Percentiles rank a stretch among this genome's conserved stretches.
Evolutionary conservation across 2,329 filamentous ascomycete species (phyloP).

Genomic region (Berkeleyomyces rouxiae): DNA sequence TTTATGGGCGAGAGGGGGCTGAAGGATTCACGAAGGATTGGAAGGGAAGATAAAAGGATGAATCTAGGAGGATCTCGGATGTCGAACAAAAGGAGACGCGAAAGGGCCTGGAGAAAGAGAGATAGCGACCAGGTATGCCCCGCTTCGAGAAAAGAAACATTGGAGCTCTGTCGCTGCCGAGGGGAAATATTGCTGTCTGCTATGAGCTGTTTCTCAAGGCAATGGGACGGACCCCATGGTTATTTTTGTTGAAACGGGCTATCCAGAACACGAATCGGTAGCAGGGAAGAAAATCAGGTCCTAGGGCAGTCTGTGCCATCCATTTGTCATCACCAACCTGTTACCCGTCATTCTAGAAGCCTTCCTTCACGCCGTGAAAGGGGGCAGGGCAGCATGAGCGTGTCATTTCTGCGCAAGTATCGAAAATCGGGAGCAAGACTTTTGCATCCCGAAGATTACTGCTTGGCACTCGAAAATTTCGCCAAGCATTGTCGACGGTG

Average conservation of each 20-base stretch:
- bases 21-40: not conserved
- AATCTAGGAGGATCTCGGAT: not conserved
- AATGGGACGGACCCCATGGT: not conserved
- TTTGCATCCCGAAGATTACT: not conserved
- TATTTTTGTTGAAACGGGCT: not conserved
- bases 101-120: not conserved
- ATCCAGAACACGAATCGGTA: not conserved
- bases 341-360: not conserved
- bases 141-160: too few relatives aligned
- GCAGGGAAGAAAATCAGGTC: not conserved
- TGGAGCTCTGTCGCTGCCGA: too few relatives aligned
- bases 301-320: not conserved
- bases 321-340: not conserved
- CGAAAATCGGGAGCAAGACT: not conserved
- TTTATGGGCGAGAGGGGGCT: not conserved
- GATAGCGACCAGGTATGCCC: not conserved
- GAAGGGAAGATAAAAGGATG: slow-evolving; percentile 1
- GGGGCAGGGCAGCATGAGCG: not conserved
- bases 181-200: not conserved
- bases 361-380: not conserved
- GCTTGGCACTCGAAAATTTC: not conserved
- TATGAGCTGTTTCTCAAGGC: not conserved
- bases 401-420: too few relatives aligned
- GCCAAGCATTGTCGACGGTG: not conserved
- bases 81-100: not conserved